phyloP scores from a whole-genome alignment of 2,329 filamentous ascomycete species.

The Piedraia hortae region DNA sequence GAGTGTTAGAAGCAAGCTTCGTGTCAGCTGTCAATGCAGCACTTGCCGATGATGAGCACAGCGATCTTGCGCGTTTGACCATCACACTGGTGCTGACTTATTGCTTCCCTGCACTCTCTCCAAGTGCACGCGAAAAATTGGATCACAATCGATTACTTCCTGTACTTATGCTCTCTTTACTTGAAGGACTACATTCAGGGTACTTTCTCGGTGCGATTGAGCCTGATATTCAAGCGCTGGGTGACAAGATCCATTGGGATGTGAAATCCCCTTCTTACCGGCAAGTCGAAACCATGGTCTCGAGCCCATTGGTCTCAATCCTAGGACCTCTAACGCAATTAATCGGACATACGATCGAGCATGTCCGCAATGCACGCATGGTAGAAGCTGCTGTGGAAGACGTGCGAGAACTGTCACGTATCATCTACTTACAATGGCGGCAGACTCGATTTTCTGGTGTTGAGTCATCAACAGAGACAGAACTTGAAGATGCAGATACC shows the following conservation, averaged over 20 bases:
- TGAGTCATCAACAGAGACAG: constrained; percentile 37
- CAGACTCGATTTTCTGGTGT: constrained; percentile 45
- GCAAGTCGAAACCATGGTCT: constrained; percentile 29
- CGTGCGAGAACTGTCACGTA: constrained; percentile 37
- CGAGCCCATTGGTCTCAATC: constrained; percentile 33
- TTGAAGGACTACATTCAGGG: constrained; percentile 49
- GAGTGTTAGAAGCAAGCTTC: constrained; percentile 42
- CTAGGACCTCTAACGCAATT: constrained; percentile 41
- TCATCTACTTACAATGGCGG: constrained; percentile 43
- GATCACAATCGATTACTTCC: constrained; percentile 44
- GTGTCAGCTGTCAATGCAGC: constrained; percentile 53
- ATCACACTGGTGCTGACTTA: constrained; percentile 51
- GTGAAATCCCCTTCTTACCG: constrained; percentile 29
- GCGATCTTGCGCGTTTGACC: constrained; percentile 18
- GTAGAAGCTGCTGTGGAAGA: constrained; percentile 31
- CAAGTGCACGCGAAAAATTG: constrained; percentile 28
- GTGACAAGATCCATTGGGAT: constrained; percentile 36
- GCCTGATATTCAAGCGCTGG: constrained; percentile 32
- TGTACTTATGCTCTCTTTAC: constrained; percentile 36
- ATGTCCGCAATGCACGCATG: constrained; percentile 23
- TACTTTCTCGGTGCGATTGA: constrained; percentile 47
- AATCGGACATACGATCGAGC: constrained; percentile 33
- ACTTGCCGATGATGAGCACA: constrained; percentile 27
- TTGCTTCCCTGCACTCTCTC: constrained; percentile 43
- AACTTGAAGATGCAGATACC: constrained; percentile 36